phyloP scores from a whole-genome alignment of 768 basidiomycete genomes.

The Rhizopogon vulgaris region DNA sequence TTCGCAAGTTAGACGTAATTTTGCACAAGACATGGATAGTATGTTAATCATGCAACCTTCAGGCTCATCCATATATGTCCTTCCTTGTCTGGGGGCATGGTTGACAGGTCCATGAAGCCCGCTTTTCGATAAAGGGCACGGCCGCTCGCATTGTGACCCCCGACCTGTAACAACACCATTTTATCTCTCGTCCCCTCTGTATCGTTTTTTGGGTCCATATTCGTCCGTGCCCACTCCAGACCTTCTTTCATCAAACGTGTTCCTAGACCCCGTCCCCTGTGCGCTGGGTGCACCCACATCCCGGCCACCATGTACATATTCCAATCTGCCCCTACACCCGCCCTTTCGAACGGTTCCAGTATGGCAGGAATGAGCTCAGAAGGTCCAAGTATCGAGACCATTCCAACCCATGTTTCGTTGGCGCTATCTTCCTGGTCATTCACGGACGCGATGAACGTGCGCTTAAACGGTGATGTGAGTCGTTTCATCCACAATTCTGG shows the following conservation, averaged over 20 bases:
- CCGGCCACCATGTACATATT: constrained; percentile 15
- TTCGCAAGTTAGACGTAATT: no score
- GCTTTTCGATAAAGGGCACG: constrained; percentile 14
- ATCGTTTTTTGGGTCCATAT: constrained; percentile 7
- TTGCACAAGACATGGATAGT: no score
- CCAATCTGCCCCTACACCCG: constrained; percentile 10
- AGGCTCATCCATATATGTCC: constrained; percentile 17
- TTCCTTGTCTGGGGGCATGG: neutral
- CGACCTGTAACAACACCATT: constrained; percentile 12
- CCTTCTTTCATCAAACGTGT: constrained; percentile 10
- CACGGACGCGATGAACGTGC: constrained; percentile 12
- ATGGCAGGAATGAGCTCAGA: constrained; percentile 4
- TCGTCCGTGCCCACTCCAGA: constrained; percentile 19
- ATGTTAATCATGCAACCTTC: constrained; percentile 19
- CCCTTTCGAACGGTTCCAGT: constrained; percentile 10
- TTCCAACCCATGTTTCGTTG: constrained; percentile 15
- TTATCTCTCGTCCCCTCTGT: constrained; percentile 7
- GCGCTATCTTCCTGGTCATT: neutral
- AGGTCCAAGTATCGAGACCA: constrained; percentile 9
- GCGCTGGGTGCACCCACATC: constrained; percentile 25
- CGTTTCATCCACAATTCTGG: constrained; percentile 18
- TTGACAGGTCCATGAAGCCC: constrained; percentile 15
- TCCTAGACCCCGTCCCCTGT: constrained; percentile 19
- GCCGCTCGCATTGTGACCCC: constrained; percentile 10
- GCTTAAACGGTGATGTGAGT: constrained; percentile 9